A percentile compares a stretch with the other conserved stretches of the same genome.
Conservation (phyloP, 139 green algal genomes). For the Astrephomene gubernaculifera region DNA sequence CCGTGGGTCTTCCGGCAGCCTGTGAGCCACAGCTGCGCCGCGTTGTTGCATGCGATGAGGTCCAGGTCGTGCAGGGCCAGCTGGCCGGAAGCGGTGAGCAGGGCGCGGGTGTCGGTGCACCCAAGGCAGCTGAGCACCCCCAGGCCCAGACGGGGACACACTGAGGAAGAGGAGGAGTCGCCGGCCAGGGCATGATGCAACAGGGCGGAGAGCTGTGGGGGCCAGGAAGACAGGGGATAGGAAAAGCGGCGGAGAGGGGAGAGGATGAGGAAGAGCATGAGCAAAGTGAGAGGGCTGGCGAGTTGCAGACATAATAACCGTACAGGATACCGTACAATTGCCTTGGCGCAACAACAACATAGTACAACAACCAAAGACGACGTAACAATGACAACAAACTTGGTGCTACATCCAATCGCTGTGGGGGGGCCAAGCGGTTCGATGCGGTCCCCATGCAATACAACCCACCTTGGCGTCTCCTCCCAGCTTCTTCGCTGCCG, state of each 20-base stretch:
- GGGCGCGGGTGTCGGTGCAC: constrained; percentile 62
- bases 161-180: neutral
- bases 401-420: too few species aligned
- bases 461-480: too few species aligned
- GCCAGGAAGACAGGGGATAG: neutral
- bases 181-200: neutral
- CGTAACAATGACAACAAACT: too few species aligned
- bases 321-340: too few species aligned
- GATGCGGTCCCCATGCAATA: too few species aligned
- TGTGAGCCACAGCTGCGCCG: constrained; percentile 54
- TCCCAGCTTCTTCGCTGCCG: neutral
- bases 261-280: too few species aligned
- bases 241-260: neutral
- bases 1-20: neutral
- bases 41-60: constrained; percentile 66
- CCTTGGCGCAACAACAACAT: too few species aligned
- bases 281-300: too few species aligned
- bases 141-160: constrained; percentile 52
- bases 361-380: too few species aligned
- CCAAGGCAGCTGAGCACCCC: constrained; percentile 77
- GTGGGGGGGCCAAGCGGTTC: too few species aligned
- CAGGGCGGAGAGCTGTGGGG: constrained; percentile 10
- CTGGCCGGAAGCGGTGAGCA: constrained; percentile 43
- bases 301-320: too few species aligned
- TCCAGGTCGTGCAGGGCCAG: constrained; percentile 53